These are phyloP conservation scores for Plasmodium ovale DNA, from an alignment of 169 alveolate genomes.

Conservation along the genomic window DNA sequence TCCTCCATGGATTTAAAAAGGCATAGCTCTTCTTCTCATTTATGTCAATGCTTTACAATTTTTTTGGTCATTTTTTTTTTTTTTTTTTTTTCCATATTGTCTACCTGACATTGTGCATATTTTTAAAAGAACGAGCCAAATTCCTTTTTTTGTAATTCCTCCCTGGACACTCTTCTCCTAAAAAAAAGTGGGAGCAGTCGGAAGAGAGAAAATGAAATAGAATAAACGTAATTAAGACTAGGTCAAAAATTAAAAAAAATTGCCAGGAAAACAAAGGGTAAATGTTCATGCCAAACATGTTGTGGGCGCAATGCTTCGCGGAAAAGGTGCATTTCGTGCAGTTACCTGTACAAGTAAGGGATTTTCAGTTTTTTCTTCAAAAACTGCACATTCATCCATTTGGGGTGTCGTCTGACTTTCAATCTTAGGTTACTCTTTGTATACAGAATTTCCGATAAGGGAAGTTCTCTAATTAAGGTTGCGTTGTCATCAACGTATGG, in stretches of 20 bases:
- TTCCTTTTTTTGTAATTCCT: constrained; percentile 73
- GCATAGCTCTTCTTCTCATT: constrained; percentile 9
- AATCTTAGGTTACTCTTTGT: constrained; percentile 81
- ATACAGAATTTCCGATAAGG: constrained; percentile 78
- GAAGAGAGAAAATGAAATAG: neutral
- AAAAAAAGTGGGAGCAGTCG: neutral
- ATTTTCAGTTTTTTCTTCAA: constrained; percentile 55
- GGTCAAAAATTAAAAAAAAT: neutral
- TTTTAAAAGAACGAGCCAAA: constrained; percentile 70
- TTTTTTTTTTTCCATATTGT: neutral
- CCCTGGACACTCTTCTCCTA: constrained; percentile 66
- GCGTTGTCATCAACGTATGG: constrained; percentile 87
- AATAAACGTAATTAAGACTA: no score
- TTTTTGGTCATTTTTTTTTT: no score
- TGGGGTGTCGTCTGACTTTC: constrained; percentile 83
- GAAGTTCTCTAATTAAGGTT: constrained; percentile 81
- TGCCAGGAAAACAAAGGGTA: neutral
- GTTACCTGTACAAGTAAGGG: constrained; percentile 75
- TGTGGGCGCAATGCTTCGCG: neutral
- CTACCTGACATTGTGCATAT: neutral
- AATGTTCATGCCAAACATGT: no score
- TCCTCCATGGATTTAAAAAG: constrained; percentile 47
- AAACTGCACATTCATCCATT: constrained; percentile 80
- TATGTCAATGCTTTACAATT: no score
- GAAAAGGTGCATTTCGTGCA: neutral